Conservation (phyloP, 2,329 filamentous ascomycete genomes). For the Cordyceps cicadae region DNA sequence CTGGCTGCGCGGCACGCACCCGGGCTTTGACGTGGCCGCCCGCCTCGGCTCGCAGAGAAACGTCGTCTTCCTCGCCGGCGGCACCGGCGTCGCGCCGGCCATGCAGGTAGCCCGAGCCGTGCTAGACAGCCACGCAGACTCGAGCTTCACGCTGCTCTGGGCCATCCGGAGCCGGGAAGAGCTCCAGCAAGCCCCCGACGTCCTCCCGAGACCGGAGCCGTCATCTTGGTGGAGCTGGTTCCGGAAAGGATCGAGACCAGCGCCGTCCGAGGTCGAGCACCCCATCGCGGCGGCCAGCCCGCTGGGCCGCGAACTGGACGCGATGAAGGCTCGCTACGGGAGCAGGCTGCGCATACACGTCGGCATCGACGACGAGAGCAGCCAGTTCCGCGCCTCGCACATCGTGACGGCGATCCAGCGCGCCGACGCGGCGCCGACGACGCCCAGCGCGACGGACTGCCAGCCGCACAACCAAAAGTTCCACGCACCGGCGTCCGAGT, state of each 20-base stretch:
- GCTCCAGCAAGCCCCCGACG: slow-evolving; percentile 27
- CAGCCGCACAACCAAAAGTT: slow-evolving; percentile 10
- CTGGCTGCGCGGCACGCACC: slow-evolving; percentile 69
- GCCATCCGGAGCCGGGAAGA: slow-evolving; percentile 56
- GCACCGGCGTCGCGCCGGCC: slow-evolving; percentile 86
- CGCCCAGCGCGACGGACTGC: not conserved
- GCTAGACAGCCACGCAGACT: slow-evolving; percentile 28
- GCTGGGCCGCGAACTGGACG: slow-evolving; percentile 55
- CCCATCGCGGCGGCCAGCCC: slow-evolving; percentile 27
- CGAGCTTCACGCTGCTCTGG: slow-evolving; percentile 67
- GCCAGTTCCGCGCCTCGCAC: slow-evolving; percentile 48
- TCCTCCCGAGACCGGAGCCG: slow-evolving; percentile 1
- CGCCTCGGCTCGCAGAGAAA: slow-evolving; percentile 23
- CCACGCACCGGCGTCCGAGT: slow-evolving; percentile 8
- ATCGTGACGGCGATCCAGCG: slow-evolving; percentile 31
- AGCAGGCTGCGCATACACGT: slow-evolving; percentile 58
- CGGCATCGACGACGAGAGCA: slow-evolving; percentile 73
- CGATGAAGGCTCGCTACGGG: slow-evolving; percentile 50
- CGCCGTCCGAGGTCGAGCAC: slow-evolving; percentile 16
- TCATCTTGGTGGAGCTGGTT: slow-evolving; percentile 21
- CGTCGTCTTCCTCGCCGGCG: slow-evolving; percentile 83
- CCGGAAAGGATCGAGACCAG: slow-evolving; percentile 4
- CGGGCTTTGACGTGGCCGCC: slow-evolving; percentile 49
- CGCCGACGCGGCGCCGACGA: not conserved
- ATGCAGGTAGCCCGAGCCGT: slow-evolving; percentile 68